A percentile compares a stretch with the other conserved stretches of the same genome.
These are phyloP conservation scores for Fusarium oligoseptatum DNA, from an alignment of 2,329 filamentous ascomycete genomes.

Conservation along the genomic window DNA sequence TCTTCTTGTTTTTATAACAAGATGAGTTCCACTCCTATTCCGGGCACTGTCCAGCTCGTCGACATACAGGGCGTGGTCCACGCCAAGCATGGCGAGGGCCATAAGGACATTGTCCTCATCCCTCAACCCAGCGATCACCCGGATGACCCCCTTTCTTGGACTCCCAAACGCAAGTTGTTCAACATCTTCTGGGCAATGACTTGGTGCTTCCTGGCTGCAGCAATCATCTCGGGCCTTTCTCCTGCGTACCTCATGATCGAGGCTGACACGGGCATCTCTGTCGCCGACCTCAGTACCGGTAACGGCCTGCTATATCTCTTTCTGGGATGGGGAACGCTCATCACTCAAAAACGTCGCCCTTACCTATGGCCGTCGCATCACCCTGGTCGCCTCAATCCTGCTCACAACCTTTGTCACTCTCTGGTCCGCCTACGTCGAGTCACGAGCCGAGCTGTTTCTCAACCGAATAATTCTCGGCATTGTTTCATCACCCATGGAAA, in stretches of 20 bases:
- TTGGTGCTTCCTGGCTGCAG: conserved; percentile 44
- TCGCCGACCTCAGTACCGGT: conserved; percentile 37
- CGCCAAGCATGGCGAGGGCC: conserved; percentile 31
- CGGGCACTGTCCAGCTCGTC: conserved; percentile 39
- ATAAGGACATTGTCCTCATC: conserved; percentile 34
- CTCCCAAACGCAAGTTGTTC: conserved; percentile 26
- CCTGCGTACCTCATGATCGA: conserved; percentile 44
- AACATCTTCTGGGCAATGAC: conserved; percentile 43
- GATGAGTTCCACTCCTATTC: conserved; percentile 12
- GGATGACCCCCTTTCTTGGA: conserved; percentile 43
- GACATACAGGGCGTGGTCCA: conserved; percentile 32
- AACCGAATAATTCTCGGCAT: conserved; percentile 42
- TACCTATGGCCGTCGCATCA: background rate
- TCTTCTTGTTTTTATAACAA: background rate
- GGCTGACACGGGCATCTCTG: conserved; percentile 41
- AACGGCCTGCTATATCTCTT: background rate
- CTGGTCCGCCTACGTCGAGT: conserved; percentile 39
- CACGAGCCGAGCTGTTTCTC: conserved; percentile 40
- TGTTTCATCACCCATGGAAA: conserved; percentile 41
- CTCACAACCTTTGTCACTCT: conserved; percentile 31
- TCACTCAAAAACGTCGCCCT: background rate
- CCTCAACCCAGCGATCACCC: conserved; percentile 42
- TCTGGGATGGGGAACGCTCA: background rate
- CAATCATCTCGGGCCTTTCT: conserved; percentile 42
- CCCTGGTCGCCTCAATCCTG: conserved; percentile 25